Evolutionary conservation across 2,329 filamentous ascomycete species (phyloP).

Genomic region (Fusarium liriodendri): DNA sequence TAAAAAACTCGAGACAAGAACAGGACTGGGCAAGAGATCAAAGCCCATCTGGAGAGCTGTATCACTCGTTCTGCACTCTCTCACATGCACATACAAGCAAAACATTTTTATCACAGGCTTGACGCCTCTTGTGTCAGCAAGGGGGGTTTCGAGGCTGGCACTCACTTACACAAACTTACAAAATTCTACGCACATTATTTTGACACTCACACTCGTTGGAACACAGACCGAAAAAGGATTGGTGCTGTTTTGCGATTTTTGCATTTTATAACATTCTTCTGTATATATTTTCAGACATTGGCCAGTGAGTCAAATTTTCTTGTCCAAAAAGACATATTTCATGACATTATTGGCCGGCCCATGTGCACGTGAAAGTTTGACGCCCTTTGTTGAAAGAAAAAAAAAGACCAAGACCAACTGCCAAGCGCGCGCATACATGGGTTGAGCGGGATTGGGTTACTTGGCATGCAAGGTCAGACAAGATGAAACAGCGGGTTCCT

Average conservation of each 20-base stretch:
- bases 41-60: constrained; percentile 9
- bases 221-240: constrained; percentile 10
- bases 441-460: not conserved
- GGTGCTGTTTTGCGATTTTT: constrained; percentile 20
- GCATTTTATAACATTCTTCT: constrained; percentile 34
- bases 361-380: constrained; percentile 11
- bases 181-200: constrained; percentile 26
- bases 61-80: constrained; percentile 27
- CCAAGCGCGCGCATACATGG: not conserved
- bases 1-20: constrained; percentile 34
- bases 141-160: constrained; percentile 44
- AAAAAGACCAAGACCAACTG: not conserved
- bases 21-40: constrained; percentile 8
- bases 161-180: constrained; percentile 43
- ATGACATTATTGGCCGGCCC: not conserved
- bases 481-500: constrained; percentile 17
- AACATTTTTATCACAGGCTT: constrained; percentile 38
- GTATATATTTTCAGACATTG: constrained; percentile 42
- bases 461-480: constrained; percentile 14
- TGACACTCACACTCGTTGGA: constrained; percentile 41
- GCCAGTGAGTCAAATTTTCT: constrained; percentile 4
- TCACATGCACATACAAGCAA: constrained; percentile 6
- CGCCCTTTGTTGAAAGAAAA: constrained; percentile 4
- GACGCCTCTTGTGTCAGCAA: constrained; percentile 39
- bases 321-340: constrained; percentile 19